A percentile compares a stretch with the other conserved stretches of the same genome.
These are phyloP conservation scores for Lumnitzera racemosa DNA, from an alignment of 345 rosid species.

Conservation along the genomic window DNA sequence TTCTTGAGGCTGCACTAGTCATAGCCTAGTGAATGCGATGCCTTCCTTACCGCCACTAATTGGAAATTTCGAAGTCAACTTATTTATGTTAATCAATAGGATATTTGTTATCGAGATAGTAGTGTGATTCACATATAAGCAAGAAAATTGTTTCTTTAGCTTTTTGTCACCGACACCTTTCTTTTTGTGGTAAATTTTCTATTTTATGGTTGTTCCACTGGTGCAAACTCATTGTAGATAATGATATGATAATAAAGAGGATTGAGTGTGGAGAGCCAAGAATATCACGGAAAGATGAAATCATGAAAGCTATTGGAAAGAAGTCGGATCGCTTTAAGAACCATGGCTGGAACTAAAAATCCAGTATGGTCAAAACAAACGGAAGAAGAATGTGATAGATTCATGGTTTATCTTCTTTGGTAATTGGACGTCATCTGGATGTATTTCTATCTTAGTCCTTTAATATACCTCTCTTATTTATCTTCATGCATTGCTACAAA, in stretches of 20 bases:
- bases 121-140: too few relatives aligned
- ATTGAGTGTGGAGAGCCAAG: slow-evolving; percentile 96
- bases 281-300: slow-evolving; percentile 93
- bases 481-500: slow-evolving; percentile 29
- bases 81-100: too few relatives aligned
- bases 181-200: neutral
- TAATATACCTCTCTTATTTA: neutral
- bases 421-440: neutral
- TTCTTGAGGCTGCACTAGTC: too few relatives aligned
- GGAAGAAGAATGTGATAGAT: slow-evolving; percentile 98
- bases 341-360: slow-evolving; percentile 96
- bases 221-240: slow-evolving; percentile 33
- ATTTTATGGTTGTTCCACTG: neutral
- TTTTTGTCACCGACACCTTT: too few relatives aligned
- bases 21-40: too few relatives aligned
- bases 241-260: slow-evolving; percentile 91
- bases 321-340: slow-evolving; percentile 95
- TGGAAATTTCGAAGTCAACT: too few relatives aligned
- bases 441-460: slow-evolving; percentile 1
- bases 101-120: too few relatives aligned
- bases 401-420: slow-evolving; percentile 47
- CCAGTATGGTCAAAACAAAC: slow-evolving; percentile 96
- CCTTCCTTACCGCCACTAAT: too few relatives aligned
- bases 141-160: too few relatives aligned
- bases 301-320: slow-evolving; percentile 98